Evolutionary conservation across 2,329 filamentous ascomycete genomes (phyloP).

Genomic region (Harringtonia lauricola): DNA sequence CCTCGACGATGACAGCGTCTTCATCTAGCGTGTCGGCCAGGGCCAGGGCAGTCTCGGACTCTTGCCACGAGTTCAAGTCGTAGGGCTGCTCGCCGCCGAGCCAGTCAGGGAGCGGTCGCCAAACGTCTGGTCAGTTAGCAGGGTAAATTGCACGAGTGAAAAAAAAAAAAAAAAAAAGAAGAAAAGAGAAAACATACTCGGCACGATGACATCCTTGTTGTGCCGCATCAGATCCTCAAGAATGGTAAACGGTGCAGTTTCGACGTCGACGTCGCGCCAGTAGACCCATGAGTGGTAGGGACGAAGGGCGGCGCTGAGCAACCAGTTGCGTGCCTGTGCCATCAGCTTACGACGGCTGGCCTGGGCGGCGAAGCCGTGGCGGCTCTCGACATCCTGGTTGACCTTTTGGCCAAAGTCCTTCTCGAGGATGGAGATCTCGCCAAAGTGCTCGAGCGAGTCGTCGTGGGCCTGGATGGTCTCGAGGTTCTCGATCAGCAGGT

Average conservation of each 20-base stretch:
- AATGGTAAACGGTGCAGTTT: conserved; percentile 94
- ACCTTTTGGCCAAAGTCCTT: conserved; percentile 99
- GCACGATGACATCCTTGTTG: conserved; percentile 97
- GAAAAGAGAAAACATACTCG: conserved; percentile 54
- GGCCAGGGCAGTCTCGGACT: conserved; percentile 90
- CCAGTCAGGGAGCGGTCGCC: conserved; percentile 98
- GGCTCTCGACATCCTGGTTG: conserved; percentile 92
- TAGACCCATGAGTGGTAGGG: conserved; percentile 99
- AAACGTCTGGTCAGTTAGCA: conserved; percentile 61
- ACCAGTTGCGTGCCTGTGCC: conserved; percentile 96
- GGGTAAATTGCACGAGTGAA: not conserved
- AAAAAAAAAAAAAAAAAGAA: not conserved
- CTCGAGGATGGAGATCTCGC: conserved; percentile 94
- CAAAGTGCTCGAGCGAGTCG: conserved; percentile 73
- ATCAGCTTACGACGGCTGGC: conserved; percentile 90
- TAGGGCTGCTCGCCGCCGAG: conserved; percentile 97
- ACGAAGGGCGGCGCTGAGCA: conserved; percentile 81
- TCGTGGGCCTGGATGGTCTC: conserved; percentile 69
- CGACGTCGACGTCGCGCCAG: conserved; percentile 97
- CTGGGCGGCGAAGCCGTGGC: conserved; percentile 94
- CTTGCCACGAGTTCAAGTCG: conserved; percentile 97
- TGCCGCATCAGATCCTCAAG: conserved; percentile 97
- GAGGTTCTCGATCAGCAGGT: conserved; percentile 63
- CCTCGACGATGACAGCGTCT: conserved; percentile 96
- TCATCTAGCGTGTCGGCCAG: conserved; percentile 93